Percentiles rank a stretch among this genome's conserved stretches.
Conservation (phyloP, 345 rosid genomes). For the Draba incana region DNA sequence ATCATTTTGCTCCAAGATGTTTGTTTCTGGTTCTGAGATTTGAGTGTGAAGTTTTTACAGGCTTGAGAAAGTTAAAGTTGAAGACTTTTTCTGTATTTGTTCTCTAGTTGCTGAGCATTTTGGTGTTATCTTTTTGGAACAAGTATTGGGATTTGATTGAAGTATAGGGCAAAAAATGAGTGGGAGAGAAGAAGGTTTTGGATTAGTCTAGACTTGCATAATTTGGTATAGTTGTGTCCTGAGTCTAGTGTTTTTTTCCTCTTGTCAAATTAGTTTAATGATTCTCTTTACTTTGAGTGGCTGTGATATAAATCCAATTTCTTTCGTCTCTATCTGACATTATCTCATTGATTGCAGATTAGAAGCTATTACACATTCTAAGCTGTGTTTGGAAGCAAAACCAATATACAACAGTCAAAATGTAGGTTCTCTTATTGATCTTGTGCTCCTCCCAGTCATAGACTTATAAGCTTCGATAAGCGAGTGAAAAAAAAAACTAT, state of each 20-base stretch:
- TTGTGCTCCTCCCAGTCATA: no score
- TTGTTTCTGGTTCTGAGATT: conserved; percentile 17
- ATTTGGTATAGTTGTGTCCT: conserved; percentile 16
- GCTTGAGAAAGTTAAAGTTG: conserved; percentile 14
- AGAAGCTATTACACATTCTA: conserved; percentile 20
- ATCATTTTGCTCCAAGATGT: not conserved
- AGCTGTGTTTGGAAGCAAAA: conserved; percentile 13
- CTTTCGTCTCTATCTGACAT: conserved; percentile 13
- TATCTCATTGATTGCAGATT: conserved; percentile 29
- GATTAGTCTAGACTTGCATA: conserved; percentile 5
- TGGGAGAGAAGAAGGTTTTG: not conserved
- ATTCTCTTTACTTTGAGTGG: conserved; percentile 20
- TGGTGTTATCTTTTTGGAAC: no score
- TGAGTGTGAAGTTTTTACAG: not conserved
- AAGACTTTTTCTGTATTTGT: conserved; percentile 1
- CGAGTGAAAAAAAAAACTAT: no score
- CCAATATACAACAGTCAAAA: conserved; percentile 7
- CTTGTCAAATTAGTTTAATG: conserved; percentile 13
- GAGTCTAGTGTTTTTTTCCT: not conserved
- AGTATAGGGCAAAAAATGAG: not conserved
- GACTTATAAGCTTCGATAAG: no score
- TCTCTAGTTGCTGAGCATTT: conserved; percentile 10
- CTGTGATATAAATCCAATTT: conserved; percentile 2
- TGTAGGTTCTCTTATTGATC: conserved; percentile 31
- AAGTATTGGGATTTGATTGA: conserved; percentile 10